Evolutionary conservation across 176 grass and related monocot species (phyloP), one percentile per base, ranked within the genome.

Genomic region (Hyparrhenia diplandra): DNA sequence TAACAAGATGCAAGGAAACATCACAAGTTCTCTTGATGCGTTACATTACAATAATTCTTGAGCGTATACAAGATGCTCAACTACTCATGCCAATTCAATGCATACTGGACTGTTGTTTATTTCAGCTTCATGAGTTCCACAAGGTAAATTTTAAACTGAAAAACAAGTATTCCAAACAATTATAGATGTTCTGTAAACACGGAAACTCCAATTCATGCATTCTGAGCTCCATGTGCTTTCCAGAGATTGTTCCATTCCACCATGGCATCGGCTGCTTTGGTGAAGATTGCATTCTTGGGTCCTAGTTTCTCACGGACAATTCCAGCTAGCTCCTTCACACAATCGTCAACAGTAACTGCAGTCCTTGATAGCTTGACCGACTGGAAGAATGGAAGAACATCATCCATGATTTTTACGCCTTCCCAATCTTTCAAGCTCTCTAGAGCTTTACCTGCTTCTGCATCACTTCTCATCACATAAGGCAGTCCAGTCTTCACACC

Each of bases 341-440:
- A 99, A 47, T 95, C 92, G 13, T 88, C 88, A 23, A 92, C 90
- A 46, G 67, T 88, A 42, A 87, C 75, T 2, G 83, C 73, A 10
- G 77, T 86, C 11, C 43, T 77, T 1, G 90, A 89, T 6, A 99
- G 42, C 64, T 74, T 89, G 4, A 93, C 62, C 0, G 88, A 84
- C 69, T 95, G 78, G 71, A 99, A 95, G 77, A 99, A 95, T 23
- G 90, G 92, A 61, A 93, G 76, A 30, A 92, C 80, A 8, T 88
- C 83, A 17, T 99, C 96, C 92, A 99, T 91, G 47, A 99, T n/a
- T 39, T 89, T 95, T 39, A 95, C 88, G 40, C 93, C 89, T 57
- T 95, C 96, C 70, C 86, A 89, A 51, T 95, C 92, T 86, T 91
- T 99, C 69, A 95, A 82, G 58, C 96, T 95, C 70, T 94, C 96